Evolutionary conservation across 2,329 filamentous ascomycete species (phyloP).

Genomic region (Myotisia sp.): DNA sequence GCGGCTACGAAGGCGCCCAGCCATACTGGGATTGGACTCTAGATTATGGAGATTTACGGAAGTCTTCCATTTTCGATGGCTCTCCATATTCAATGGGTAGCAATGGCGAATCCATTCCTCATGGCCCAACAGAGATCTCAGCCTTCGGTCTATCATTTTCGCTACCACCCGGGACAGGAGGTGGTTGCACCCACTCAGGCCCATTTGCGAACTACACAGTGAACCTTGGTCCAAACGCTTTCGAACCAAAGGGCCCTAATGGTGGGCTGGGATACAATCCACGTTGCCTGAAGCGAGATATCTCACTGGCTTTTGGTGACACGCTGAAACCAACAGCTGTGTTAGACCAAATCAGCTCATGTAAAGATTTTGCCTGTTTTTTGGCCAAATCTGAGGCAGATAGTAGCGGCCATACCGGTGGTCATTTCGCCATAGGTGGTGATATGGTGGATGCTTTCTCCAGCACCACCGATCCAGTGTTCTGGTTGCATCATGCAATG

Average conservation of each 20-base stretch:
- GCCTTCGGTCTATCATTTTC: conserved; percentile 2
- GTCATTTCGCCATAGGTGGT: conserved; percentile 11
- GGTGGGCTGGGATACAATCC: conserved; percentile 20
- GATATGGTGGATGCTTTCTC: conserved; percentile 11
- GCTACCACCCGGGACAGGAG: conserved; percentile 14
- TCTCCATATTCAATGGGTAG: conserved; percentile 19
- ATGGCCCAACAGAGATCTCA: neutral
- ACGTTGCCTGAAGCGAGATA: conserved; percentile 25
- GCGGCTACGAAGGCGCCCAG: conserved; percentile 26
- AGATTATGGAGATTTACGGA: conserved; percentile 12
- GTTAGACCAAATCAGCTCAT: conserved; percentile 8
- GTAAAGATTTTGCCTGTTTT: conserved; percentile 10
- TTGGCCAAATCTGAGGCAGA: conserved; percentile 8
- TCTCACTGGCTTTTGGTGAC: conserved; percentile 18
- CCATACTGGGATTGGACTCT: conserved; percentile 24
- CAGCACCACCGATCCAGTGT: conserved; percentile 13
- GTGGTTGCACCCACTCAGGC: conserved; percentile 19
- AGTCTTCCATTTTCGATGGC: conserved; percentile 17
- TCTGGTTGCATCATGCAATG: conserved; percentile 14
- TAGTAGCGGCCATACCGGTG: conserved; percentile 10
- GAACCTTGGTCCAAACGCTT: conserved; percentile 19
- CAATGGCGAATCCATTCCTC: conserved; percentile 12
- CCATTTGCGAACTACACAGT: conserved; percentile 26
- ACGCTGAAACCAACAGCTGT: conserved; percentile 7
- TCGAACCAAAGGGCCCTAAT: neutral